These are phyloP conservation scores for Cadophora luteo-olivacea DNA, from an alignment of 2,329 filamentous ascomycete species.

Conservation along the genomic window DNA sequence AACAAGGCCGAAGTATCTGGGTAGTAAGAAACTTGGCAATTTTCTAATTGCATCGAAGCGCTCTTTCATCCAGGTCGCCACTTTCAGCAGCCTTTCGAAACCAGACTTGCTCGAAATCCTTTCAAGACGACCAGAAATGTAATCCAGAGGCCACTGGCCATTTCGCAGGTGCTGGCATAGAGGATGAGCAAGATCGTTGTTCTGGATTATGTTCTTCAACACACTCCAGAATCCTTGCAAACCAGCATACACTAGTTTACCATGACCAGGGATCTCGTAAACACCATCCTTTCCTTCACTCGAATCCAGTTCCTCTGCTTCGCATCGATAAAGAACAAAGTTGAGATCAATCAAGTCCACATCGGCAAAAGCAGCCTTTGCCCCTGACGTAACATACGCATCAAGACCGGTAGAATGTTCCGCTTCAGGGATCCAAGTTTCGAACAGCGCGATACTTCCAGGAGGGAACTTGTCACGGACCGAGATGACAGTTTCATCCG, in stretches of 20 bases:
- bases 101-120: constrained; percentile 68
- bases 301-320: constrained; percentile 83
- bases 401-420: constrained; percentile 86
- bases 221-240: constrained; percentile 99
- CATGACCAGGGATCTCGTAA: constrained; percentile 85
- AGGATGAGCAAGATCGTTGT: constrained; percentile 92
- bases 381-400: constrained; percentile 83
- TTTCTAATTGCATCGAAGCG: constrained; percentile 85
- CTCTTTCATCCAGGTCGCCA: constrained; percentile 79
- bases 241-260: constrained; percentile 89
- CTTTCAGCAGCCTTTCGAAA: constrained; percentile 67
- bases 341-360: constrained; percentile 86
- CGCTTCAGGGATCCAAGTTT: constrained; percentile 91
- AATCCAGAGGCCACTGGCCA: constrained; percentile 92
- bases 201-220: constrained; percentile 79
- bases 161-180: constrained; percentile 91
- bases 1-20: constrained; percentile 90
- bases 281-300: constrained; percentile 84
- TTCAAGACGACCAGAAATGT: constrained; percentile 79
- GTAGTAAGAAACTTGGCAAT: constrained; percentile 87
- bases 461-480: constrained; percentile 87
- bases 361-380: constrained; percentile 76
- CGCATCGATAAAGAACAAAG: constrained; percentile 88
- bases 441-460: constrained; percentile 92
- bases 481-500: constrained; percentile 78